phyloP scores from a whole-genome alignment of 805 yeast genomes.

The Candida piceae region DNA sequence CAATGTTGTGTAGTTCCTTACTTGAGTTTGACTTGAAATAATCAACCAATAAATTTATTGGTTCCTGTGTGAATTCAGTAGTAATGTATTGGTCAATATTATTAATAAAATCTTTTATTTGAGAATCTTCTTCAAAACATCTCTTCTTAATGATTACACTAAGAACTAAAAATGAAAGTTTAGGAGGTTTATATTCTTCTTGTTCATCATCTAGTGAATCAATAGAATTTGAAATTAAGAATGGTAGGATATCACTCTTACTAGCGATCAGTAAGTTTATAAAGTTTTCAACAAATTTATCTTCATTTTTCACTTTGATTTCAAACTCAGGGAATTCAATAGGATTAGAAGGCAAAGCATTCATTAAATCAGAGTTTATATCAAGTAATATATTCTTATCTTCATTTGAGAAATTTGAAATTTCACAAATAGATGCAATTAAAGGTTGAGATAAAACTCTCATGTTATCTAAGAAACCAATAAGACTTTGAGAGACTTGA shows the following conservation, averaged over 20 bases:
- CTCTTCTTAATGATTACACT: conserved; percentile 24
- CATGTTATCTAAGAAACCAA: conserved; percentile 16
- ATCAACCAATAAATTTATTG: conserved; percentile 28
- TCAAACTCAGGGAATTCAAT: conserved; percentile 14
- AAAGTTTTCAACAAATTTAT: conserved; percentile 21
- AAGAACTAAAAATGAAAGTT: conserved; percentile 25
- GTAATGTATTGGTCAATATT: conserved; percentile 29
- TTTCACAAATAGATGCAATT: conserved; percentile 5
- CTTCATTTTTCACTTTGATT: conserved; percentile 7
- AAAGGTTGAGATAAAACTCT: conserved; percentile 10
- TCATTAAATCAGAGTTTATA: conserved; percentile 16
- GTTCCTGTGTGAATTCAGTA: conserved; percentile 24
- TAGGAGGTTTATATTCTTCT: conserved; percentile 16
- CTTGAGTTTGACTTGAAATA: conserved; percentile 19
- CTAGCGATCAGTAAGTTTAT: conserved; percentile 12
- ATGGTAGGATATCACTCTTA: conserved; percentile 15
- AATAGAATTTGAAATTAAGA: conserved; percentile 20
- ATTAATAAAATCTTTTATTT: conserved; percentile 31
- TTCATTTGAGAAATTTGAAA: conserved; percentile 12
- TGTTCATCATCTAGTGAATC: conserved; percentile 24
- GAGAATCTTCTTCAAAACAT: conserved; percentile 13
- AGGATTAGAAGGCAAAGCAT: conserved; percentile 19
- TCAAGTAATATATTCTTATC: conserved; percentile 20
- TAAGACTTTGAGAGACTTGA: conserved; percentile 8
- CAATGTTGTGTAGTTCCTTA: conserved; percentile 28